Evolutionary conservation across 2,329 filamentous ascomycete genomes (phyloP).

Genomic region (Trichoderma aggressivum): DNA sequence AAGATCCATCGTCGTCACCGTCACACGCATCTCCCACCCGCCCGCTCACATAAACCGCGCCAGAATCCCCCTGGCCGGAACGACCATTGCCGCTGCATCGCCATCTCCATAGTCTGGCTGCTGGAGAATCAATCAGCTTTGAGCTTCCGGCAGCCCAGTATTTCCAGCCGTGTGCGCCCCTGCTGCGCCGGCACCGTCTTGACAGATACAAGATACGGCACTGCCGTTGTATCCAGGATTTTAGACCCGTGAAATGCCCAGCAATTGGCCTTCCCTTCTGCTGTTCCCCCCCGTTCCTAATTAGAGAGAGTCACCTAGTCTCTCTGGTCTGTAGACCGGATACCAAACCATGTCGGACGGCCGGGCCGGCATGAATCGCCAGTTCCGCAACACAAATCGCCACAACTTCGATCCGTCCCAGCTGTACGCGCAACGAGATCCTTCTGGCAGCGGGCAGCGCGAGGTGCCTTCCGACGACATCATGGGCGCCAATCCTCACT

Average conservation of each 20-base stretch:
- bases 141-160: slow-evolving; percentile 10
- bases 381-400: slow-evolving; percentile 31
- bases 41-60: not conserved
- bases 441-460: slow-evolving; percentile 25
- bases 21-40: not conserved
- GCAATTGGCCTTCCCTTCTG: not conserved
- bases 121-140: slow-evolving; percentile 15
- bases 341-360: slow-evolving; percentile 31
- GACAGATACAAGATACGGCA: not conserved
- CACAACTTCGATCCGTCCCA: slow-evolving; percentile 28
- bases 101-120: not conserved
- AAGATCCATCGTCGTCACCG: not conserved
- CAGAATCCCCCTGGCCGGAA: not conserved
- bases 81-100: not conserved
- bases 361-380: slow-evolving; percentile 30
- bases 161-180: not conserved
- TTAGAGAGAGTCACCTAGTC: not conserved
- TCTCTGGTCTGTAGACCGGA: not conserved
- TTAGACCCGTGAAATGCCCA: slow-evolving; percentile 10
- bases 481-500: slow-evolving; percentile 45
- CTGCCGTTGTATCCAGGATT: not conserved
- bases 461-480: slow-evolving; percentile 28
- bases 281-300: not conserved
- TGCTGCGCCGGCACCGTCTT: not conserved
- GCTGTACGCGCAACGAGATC: slow-evolving; percentile 24